Evolutionary conservation across 2,329 filamentous ascomycete species (phyloP).

Genomic region (Cercospora sp.): DNA sequence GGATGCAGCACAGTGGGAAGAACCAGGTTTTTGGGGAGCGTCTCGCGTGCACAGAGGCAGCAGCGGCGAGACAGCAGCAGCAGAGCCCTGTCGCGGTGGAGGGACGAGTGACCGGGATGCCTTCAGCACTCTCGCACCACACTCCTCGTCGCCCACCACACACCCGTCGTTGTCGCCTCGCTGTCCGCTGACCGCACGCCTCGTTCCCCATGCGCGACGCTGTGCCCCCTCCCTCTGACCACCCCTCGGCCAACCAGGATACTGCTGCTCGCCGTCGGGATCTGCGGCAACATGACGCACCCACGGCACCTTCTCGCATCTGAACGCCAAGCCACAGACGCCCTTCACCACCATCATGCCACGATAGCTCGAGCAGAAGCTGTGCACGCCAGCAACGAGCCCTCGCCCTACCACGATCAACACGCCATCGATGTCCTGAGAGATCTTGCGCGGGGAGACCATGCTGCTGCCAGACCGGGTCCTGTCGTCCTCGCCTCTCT

Average conservation of each 20-base stretch:
- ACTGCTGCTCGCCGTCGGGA: background rate
- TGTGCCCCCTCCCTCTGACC: background rate
- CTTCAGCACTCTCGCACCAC: background rate
- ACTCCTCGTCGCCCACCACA: background rate
- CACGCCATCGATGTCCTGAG: background rate
- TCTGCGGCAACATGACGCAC: background rate
- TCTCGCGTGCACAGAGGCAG: background rate
- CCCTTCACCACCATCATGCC: background rate
- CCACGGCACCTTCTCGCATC: background rate
- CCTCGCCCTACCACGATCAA: background rate
- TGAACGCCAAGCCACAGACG: background rate
- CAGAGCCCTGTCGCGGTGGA: background rate
- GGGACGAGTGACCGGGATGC: background rate
- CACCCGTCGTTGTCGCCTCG: background rate
- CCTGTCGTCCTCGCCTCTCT: constrained; percentile 8
- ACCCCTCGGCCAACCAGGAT: background rate
- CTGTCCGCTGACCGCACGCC: background rate
- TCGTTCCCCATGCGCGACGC: background rate
- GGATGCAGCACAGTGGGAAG: background rate
- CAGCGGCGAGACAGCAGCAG: background rate
- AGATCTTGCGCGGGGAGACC: background rate
- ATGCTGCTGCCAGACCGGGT: background rate
- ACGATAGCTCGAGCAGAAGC: background rate
- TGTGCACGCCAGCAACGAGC: background rate
- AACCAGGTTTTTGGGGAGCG: background rate